Conservation (phyloP, 208 protist genomes). For the Leishmania tropica region DNA sequence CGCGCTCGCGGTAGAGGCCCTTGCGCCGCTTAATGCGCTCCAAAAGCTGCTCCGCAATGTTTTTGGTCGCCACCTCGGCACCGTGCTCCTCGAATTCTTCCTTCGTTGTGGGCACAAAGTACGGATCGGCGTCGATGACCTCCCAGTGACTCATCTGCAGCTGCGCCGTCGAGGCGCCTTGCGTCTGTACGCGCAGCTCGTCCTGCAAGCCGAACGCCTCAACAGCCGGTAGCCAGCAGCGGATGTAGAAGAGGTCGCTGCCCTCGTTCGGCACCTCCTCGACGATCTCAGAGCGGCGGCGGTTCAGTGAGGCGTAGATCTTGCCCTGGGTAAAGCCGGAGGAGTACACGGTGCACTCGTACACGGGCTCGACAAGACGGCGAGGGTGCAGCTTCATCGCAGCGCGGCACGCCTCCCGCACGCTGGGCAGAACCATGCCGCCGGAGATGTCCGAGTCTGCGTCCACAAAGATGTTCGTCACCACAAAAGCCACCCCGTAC, state of each 20-base stretch:
- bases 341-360: constrained; percentile 97
- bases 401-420: constrained; percentile 93
- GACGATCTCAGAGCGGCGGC: constrained; percentile 92
- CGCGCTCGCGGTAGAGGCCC: constrained; percentile 79
- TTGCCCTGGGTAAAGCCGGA: constrained; percentile 81
- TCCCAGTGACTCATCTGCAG: constrained; percentile 96
- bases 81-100: constrained; percentile 97
- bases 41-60: constrained; percentile 84
- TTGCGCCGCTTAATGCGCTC: constrained; percentile 89
- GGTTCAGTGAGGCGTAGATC: constrained; percentile 88
- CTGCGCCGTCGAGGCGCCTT: constrained; percentile 96
- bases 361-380: constrained; percentile 97
- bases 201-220: constrained; percentile 98
- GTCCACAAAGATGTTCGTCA: constrained; percentile 70
- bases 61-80: constrained; percentile 86
- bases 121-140: constrained; percentile 95
- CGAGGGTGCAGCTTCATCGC: constrained; percentile 93
- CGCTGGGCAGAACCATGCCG: constrained; percentile 94
- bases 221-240: constrained; percentile 94
- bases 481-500: constrained; percentile 90
- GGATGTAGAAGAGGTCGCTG: constrained; percentile 96
- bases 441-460: constrained; percentile 52
- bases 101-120: constrained; percentile 96
- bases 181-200: constrained; percentile 94
- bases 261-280: constrained; percentile 97